phyloP scores from a whole-genome alignment of 352 stramenopile genomes.

The Globisporangium perplexum region DNA sequence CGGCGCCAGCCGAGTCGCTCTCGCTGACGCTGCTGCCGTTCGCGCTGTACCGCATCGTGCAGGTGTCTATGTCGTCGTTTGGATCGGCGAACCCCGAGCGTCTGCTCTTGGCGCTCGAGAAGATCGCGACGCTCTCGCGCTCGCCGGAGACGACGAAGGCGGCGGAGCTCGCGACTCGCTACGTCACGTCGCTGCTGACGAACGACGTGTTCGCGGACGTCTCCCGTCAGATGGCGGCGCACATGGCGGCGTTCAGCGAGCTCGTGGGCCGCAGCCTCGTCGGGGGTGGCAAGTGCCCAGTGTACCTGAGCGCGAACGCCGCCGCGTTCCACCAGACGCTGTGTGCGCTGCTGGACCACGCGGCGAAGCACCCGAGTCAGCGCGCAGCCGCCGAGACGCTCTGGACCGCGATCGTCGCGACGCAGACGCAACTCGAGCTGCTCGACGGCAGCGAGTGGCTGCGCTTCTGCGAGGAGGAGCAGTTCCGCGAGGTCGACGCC shows the following conservation, averaged over 20 bases:
- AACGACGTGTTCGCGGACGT: constrained; percentile 34
- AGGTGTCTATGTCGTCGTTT: constrained; percentile 30
- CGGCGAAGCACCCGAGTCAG: constrained; percentile 5
- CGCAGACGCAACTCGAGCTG: constrained; percentile 44
- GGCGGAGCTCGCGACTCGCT: constrained; percentile 37
- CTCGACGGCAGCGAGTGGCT: constrained; percentile 60
- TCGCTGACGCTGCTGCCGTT: constrained; percentile 45
- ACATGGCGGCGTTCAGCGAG: constrained; percentile 17
- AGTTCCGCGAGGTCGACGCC: constrained; percentile 48
- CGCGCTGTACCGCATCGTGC: constrained; percentile 43
- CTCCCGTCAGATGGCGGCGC: constrained; percentile 18
- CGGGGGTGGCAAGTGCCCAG: constrained; percentile 16
- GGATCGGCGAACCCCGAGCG: constrained; percentile 37
- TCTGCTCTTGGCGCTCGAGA: constrained; percentile 59
- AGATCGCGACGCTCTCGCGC: constrained; percentile 22
- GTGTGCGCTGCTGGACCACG: constrained; percentile 15
- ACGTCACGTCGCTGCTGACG: constrained; percentile 45
- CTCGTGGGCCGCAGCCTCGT: constrained; percentile 10
- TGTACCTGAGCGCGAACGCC: constrained; percentile 50
- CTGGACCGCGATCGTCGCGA: constrained; percentile 31
- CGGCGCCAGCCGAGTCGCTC: neutral
- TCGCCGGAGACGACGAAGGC: constrained; percentile 3
- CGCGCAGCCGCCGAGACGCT: constrained; percentile 22
- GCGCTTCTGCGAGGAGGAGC: constrained; percentile 64
- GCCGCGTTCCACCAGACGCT: constrained; percentile 30